A percentile compares a stretch with the other conserved stretches of the same genome.
Conservation (phyloP, 176 grass and related monocot genomes). For the Melocanna baccifera region DNA sequence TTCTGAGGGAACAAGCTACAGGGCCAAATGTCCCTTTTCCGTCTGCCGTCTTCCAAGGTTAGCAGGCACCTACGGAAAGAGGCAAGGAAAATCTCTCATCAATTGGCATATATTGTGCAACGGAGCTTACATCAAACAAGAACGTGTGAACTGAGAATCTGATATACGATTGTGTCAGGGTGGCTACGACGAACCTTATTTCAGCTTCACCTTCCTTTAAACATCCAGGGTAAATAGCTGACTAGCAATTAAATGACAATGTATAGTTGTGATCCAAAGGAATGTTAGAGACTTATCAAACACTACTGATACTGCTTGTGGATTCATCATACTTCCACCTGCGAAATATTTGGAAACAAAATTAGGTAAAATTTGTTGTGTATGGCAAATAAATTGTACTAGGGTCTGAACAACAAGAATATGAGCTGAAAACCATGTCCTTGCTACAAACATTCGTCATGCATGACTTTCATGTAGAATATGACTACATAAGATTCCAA, state of each 20-base stretch:
- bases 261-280: constrained; percentile 15
- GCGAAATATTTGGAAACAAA: constrained; percentile 6
- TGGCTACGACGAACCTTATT: constrained; percentile 6
- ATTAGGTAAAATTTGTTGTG: neutral
- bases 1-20: neutral
- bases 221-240: neutral
- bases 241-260: neutral
- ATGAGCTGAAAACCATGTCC: neutral
- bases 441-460: neutral
- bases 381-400: neutral
- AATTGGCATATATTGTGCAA: neutral
- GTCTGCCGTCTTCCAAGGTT: neutral
- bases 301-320: constrained; percentile 31
- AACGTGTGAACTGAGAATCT: neutral
- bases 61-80: neutral
- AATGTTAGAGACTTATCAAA: constrained; percentile 9
- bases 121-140: neutral
- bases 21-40: neutral
- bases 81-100: neutral
- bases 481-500: neutral
- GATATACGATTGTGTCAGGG: neutral
- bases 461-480: neutral
- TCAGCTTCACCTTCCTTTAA: neutral
- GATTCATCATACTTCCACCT: constrained; percentile 67
- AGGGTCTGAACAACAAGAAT: neutral